Evolutionary conservation across 2,329 filamentous ascomycete species (phyloP).

Genomic region (Aspergillus carbonarius): DNA sequence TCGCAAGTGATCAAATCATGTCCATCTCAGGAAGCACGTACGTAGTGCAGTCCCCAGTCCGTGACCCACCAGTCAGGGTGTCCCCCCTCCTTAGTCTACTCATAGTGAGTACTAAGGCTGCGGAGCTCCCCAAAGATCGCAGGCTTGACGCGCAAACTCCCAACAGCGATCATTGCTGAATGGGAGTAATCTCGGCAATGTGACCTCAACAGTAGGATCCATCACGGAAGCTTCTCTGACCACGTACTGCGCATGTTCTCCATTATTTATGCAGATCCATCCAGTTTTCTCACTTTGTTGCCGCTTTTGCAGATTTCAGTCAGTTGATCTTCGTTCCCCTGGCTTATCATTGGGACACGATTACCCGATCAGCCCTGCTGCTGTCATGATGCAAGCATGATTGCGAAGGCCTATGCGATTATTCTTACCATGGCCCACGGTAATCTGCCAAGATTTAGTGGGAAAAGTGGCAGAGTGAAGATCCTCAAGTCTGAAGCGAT

Average conservation of each 20-base stretch:
- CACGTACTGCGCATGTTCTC: not conserved
- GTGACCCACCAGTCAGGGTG: not conserved
- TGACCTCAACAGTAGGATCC: slow-evolving; percentile 15
- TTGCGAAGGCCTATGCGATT: not conserved
- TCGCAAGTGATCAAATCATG: not conserved
- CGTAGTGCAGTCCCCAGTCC: not conserved
- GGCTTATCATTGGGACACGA: not conserved
- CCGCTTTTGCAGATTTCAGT: not conserved
- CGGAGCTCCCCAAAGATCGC: slow-evolving; percentile 7
- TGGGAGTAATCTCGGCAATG: slow-evolving; percentile 4
- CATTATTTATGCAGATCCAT: not conserved
- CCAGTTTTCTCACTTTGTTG: not conserved
- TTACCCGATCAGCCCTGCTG: not conserved
- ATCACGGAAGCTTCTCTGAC: not conserved
- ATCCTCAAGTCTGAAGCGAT: not conserved
- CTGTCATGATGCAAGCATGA: not conserved
- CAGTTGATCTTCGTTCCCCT: not conserved
- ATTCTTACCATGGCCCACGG: not conserved
- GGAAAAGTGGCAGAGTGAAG: not conserved
- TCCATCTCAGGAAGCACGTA: not conserved
- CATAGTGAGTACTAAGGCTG: not conserved
- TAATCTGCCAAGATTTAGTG: not conserved
- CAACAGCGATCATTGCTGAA: slow-evolving; percentile 18
- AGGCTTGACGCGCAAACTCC: slow-evolving; percentile 17
- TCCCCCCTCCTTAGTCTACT: not conserved